Base-by-base conservation (phyloP, 2,329 filamentous ascomycete genomes). In the Bipolaris oryzae region DNA sequence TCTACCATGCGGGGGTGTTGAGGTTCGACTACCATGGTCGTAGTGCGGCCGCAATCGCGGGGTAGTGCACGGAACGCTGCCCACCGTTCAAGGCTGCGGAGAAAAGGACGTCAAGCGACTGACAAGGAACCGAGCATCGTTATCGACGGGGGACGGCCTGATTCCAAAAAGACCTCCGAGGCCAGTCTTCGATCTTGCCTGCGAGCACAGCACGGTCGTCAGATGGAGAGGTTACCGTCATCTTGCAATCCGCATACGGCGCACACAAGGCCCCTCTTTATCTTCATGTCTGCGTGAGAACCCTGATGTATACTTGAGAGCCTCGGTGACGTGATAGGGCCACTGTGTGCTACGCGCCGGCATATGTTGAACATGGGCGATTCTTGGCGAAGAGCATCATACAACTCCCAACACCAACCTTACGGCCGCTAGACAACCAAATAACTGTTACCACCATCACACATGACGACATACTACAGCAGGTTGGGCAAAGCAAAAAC, bases 1-100 rank as follows among this genome's bases (percentile, higher is more conserved):
- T 43, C 37, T 53, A 57, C 52, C 54, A 64, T 62, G 62, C 57
- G 67, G 63, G 61, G 58, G 55, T 62, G 60, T 62, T 48, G 57
- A 51, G 58, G 56, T 54, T 64, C 58, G 58, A 58, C 41, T 49
- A 49, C 43, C 42, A 31, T 54, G 6, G 39, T 49, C 39, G 46
- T 60, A 57, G 54, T 43, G 45, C 55, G 45, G 57, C 57, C 58
- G 57, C 55, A 63, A 50, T 64, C 53, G 62, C 64, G 66, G 63
- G 63, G 61, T 63, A 57, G 55, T 37, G 3, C 13, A 42, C 45
- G 50, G 41, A 41, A 33, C 31, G 38, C 39, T 20, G 37, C 35
- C 42, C 21, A 43, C 28, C 18, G 23, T 45, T 25, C 20, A 33
- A 53, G 21, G 50, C 43, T 48, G 45, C 54, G 54, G 54, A 53